A percentile compares a stretch with the other conserved stretches of the same genome.
These are phyloP conservation scores for Scenedesmus sp. DNA, from an alignment of 163 green algal species.

Conservation along the genomic window DNA sequence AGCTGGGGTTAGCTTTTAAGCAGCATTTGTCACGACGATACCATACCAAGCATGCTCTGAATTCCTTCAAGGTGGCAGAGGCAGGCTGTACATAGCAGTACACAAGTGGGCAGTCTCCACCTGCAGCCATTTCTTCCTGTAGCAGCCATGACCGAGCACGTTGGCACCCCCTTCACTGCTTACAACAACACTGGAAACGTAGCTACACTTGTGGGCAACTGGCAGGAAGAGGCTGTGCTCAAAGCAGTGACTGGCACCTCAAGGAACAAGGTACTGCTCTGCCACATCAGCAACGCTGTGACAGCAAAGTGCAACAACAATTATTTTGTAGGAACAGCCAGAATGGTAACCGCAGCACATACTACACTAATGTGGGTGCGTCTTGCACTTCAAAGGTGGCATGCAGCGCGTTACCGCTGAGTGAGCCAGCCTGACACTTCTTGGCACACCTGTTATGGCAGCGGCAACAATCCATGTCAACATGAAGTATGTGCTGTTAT, in stretches of 20 bases:
- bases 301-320: neutral
- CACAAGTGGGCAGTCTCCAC: neutral
- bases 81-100: neutral
- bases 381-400: neutral
- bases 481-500: too few species aligned
- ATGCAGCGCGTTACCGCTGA: too few species aligned
- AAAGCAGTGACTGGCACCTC: slow-evolving; percentile 23
- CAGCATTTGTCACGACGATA: neutral
- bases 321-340: too few species aligned
- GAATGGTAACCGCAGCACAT: too few species aligned
- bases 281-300: neutral
- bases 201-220: slow-evolving; percentile 33
- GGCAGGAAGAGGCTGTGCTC: slow-evolving; percentile 1
- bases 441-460: too few species aligned
- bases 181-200: slow-evolving; percentile 41
- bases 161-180: neutral
- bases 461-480: too few species aligned
- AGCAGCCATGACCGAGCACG: slow-evolving; percentile 32
- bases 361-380: neutral
- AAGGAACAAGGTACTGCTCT: neutral
- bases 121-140: neutral
- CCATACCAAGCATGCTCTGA: neutral
- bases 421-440: too few species aligned
- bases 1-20: neutral
- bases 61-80: too few species aligned